phyloP scores from a whole-genome alignment of 1,284 basidiomycete genomes.

The Malassezia arunalokei region DNA sequence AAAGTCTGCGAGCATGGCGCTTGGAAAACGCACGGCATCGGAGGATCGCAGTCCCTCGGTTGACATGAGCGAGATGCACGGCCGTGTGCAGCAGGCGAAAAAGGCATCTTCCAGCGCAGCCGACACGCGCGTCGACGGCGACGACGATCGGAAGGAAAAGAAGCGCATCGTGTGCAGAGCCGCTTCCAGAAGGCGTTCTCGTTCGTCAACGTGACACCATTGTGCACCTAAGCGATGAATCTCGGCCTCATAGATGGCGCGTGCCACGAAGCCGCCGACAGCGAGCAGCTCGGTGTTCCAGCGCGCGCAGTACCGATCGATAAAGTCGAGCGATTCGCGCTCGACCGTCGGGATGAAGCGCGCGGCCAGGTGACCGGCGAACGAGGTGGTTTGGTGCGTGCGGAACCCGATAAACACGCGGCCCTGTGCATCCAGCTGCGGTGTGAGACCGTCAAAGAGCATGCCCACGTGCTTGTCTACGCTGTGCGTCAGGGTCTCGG shows the following conservation, averaged over 20 bases:
- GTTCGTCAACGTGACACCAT: conserved; percentile 49
- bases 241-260: conserved; percentile 77
- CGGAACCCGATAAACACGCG: conserved; percentile 48
- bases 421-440: conserved; percentile 36
- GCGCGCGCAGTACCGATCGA: conserved; percentile 44
- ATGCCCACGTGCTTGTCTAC: conserved; percentile 25
- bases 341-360: conserved; percentile 95
- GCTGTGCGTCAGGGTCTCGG: conserved; percentile 45
- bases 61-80: conserved; percentile 63
- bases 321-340: conserved; percentile 73
- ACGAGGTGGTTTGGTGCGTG: conserved; percentile 81
- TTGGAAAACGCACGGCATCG: conserved; percentile 64
- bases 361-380: conserved; percentile 79
- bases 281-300: conserved; percentile 37
- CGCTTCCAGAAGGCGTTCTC: conserved; percentile 45
- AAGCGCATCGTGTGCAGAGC: conserved; percentile 66
- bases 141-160: conserved; percentile 55
- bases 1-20: conserved; percentile 63
- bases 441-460: conserved; percentile 46
- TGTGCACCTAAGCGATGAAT: conserved; percentile 49
- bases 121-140: conserved; percentile 71
- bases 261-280: conserved; percentile 59
- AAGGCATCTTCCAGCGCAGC: conserved; percentile 67
- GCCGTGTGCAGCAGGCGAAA: conserved; percentile 55
- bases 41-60: conserved; percentile 63